Percentiles rank a stretch among this genome's conserved stretches.
Conservation (phyloP, 768 basidiomycete species). For the Clitopilus hobsonii region DNA sequence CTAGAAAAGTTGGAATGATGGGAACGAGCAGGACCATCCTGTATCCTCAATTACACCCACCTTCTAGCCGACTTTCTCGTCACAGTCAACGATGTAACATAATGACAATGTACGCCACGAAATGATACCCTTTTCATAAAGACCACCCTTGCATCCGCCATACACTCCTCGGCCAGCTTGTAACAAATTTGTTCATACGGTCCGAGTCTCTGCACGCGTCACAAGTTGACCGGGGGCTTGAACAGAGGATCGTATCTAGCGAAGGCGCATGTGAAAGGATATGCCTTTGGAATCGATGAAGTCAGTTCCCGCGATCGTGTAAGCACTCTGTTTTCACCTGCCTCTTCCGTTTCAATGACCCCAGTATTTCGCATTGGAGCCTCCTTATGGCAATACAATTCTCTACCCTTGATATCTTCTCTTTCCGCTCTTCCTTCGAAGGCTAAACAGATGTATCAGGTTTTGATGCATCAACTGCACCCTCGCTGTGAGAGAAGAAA, state of each 20-base stretch:
- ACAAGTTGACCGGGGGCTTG: no score
- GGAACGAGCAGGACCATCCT: no score
- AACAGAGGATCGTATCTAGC: no score
- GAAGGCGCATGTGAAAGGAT: no score
- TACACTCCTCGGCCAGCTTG: background rate
- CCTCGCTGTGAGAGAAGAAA: background rate
- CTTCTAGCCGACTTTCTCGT: no score
- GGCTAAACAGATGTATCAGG: background rate
- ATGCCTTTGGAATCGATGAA: background rate
- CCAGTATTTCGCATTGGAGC: background rate
- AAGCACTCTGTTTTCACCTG: background rate
- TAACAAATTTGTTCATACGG: no score
- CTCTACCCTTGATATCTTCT: background rate
- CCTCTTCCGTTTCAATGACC: background rate
- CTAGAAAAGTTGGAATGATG: conserved; percentile 85
- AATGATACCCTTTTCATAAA: conserved; percentile 11
- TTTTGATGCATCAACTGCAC: background rate
- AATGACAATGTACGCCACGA: background rate
- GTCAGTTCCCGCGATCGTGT: background rate
- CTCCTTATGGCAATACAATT: background rate
- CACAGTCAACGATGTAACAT: background rate
- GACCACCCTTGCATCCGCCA: background rate
- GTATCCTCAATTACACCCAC: no score
- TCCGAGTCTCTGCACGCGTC: no score
- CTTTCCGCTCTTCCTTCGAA: background rate